These are phyloP conservation scores for Yamadazyma trypodendri DNA, from an alignment of 1,139 yeast genomes.

Conservation along the genomic window DNA sequence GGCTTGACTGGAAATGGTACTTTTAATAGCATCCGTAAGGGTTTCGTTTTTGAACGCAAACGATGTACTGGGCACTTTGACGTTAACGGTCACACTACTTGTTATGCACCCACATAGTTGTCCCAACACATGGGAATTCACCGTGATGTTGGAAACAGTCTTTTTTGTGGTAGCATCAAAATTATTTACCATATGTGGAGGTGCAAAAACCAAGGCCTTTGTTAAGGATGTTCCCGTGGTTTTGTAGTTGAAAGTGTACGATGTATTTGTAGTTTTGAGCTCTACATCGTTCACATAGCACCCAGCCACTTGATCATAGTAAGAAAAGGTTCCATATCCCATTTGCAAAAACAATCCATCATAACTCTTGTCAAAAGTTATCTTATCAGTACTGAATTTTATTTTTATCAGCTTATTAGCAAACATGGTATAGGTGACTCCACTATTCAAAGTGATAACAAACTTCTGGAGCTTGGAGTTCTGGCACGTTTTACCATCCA, in stretches of 20 bases:
- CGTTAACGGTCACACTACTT: conserved; percentile 43
- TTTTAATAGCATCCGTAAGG: conserved; percentile 20
- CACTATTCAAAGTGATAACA: conserved; percentile 12
- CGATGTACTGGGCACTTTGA: conserved; percentile 18
- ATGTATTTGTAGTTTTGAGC: conserved; percentile 27
- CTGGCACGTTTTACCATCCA: conserved; percentile 38
- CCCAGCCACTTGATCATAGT: conserved; percentile 63
- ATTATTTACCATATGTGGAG: conserved; percentile 63
- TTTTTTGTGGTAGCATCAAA: conserved; percentile 34
- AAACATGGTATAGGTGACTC: conserved; percentile 52
- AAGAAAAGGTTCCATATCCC: conserved; percentile 38
- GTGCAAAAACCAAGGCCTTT: conserved; percentile 53
- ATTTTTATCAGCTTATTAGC: conserved; percentile 18
- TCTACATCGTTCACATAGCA: conserved; percentile 36
- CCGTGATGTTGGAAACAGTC: conserved; percentile 39
- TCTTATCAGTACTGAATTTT: conserved; percentile 7
- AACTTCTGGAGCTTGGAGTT: conserved; percentile 14
- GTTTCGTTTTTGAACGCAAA: conserved; percentile 9
- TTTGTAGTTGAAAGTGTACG: conserved; percentile 48
- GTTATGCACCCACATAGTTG: conserved; percentile 55
- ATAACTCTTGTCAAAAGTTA: conserved; percentile 24
- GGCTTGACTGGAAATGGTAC: conserved; percentile 32
- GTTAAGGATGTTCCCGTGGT: conserved; percentile 48
- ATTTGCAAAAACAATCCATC: conserved; percentile 56
- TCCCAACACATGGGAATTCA: conserved; percentile 62